Evolutionary conservation across 192 early-diverging fungal genomes (phyloP).

Genomic region (Umbelopsis vinacea): DNA sequence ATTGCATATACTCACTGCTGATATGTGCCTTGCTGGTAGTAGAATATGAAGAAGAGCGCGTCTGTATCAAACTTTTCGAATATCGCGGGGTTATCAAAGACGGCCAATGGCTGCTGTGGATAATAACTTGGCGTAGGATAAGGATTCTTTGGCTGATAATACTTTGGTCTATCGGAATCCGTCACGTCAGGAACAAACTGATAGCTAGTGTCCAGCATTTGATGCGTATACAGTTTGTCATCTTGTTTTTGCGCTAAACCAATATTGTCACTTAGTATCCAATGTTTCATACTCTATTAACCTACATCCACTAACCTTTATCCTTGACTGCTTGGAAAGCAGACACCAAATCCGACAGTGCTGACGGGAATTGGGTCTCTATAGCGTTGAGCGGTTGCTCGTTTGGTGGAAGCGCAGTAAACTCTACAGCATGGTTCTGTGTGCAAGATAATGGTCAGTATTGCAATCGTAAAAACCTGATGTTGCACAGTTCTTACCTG

Average conservation of each 20-base stretch:
- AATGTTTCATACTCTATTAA: no score
- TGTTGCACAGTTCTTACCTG: no score
- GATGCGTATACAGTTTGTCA: constrained; percentile 50
- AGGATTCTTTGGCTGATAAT: constrained; percentile 76
- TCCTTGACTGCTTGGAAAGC: constrained; percentile 59
- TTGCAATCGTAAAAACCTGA: background rate
- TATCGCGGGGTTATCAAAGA: constrained; percentile 83
- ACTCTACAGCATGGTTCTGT: background rate
- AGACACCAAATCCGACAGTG: constrained; percentile 57
- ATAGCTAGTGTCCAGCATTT: constrained; percentile 88
- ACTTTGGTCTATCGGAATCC: constrained; percentile 79
- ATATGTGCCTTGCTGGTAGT: constrained; percentile 95
- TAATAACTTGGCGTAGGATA: constrained; percentile 91
- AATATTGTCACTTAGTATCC: background rate
- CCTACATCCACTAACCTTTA: constrained; percentile 34
- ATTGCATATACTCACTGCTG: constrained; percentile 76
- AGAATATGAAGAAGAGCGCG: constrained; percentile 97
- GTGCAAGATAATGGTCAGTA: background rate
- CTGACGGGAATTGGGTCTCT: constrained; percentile 55
- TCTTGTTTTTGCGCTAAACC: constrained; percentile 48
- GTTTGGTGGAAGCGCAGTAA: background rate
- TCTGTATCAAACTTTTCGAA: constrained; percentile 94
- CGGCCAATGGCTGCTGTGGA: constrained; percentile 80
- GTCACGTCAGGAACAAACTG: constrained; percentile 79
- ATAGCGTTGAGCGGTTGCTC: background rate